These are phyloP conservation scores for Fonsecaea nubica DNA, from an alignment of 2,329 filamentous ascomycete genomes.

Conservation along the genomic window DNA sequence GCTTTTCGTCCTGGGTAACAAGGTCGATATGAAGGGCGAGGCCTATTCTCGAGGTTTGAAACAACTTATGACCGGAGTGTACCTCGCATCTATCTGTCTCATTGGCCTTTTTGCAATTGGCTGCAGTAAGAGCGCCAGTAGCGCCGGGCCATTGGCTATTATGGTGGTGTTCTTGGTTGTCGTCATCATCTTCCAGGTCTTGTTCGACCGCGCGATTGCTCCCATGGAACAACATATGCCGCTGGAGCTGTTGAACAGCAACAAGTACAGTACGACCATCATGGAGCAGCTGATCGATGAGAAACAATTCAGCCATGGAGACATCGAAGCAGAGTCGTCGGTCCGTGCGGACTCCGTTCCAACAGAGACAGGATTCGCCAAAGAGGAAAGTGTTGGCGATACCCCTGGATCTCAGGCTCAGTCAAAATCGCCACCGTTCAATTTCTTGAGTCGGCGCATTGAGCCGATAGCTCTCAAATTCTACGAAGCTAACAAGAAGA, in stretches of 20 bases:
- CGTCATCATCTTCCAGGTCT: conserved; percentile 74
- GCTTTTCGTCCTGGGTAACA: conserved; percentile 80
- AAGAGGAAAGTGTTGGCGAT: conserved; percentile 38
- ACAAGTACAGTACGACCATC: conserved; percentile 33
- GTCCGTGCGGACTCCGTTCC: conserved; percentile 30
- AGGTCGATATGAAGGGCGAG: conserved; percentile 84
- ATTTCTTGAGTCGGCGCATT: conserved; percentile 29
- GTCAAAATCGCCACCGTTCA: conserved; percentile 39
- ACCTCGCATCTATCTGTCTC: conserved; percentile 81
- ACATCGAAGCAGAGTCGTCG: conserved; percentile 26
- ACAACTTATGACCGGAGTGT: conserved; percentile 82
- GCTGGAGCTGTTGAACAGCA: conserved; percentile 58
- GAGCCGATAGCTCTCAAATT: conserved; percentile 31
- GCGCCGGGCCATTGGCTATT: conserved; percentile 72
- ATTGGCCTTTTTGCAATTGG: conserved; percentile 82
- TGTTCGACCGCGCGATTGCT: conserved; percentile 53
- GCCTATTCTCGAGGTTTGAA: conserved; percentile 86
- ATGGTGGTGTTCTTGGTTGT: conserved; percentile 78
- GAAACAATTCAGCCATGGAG: conserved; percentile 29
- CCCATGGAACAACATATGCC: conserved; percentile 71
- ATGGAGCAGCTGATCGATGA: conserved; percentile 32
- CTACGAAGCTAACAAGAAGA: conserved; percentile 51
- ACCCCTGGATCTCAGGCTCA: conserved; percentile 15
- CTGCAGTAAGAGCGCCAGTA: conserved; percentile 42
- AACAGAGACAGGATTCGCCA: conserved; percentile 19